Evolutionary conservation across 169 alveolate genomes (phyloP).

Genomic region (Plasmodium berghei): DNA sequence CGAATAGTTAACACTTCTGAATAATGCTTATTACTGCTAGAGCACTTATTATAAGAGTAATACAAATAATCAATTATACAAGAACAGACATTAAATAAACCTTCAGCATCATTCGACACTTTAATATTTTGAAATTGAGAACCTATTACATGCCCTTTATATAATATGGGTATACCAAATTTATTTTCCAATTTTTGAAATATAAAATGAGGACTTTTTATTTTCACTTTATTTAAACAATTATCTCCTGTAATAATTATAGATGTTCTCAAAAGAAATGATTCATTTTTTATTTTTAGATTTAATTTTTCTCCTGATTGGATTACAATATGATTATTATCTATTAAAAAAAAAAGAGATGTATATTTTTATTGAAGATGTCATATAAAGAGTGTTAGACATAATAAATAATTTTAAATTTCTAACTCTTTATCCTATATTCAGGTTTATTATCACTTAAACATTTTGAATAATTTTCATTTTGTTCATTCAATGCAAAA

Average conservation of each 20-base stretch:
- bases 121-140: constrained; percentile 41
- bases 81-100: constrained; percentile 60
- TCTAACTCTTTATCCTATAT: constrained; percentile 31
- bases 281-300: constrained; percentile 36
- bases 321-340: constrained; percentile 22
- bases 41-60: constrained; percentile 28
- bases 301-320: constrained; percentile 47
- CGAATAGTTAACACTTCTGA: constrained; percentile 42
- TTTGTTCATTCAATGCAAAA: constrained; percentile 11
- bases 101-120: constrained; percentile 45
- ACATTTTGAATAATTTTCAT: constrained; percentile 22
- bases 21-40: constrained; percentile 34
- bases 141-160: constrained; percentile 66
- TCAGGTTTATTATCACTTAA: constrained; percentile 49
- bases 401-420: neutral
- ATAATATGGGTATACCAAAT: constrained; percentile 53
- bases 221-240: constrained; percentile 26
- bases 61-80: constrained; percentile 25
- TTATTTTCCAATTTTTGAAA: constrained; percentile 10
- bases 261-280: constrained; percentile 29
- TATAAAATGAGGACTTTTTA: constrained; percentile 16
- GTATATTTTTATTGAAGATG: neutral
- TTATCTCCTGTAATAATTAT: constrained; percentile 38
- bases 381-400: neutral
- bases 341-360: neutral